These are phyloP conservation scores for Calonectria fujianensis DNA, from an alignment of 2,329 filamentous ascomycete species.

Conservation along the genomic window DNA sequence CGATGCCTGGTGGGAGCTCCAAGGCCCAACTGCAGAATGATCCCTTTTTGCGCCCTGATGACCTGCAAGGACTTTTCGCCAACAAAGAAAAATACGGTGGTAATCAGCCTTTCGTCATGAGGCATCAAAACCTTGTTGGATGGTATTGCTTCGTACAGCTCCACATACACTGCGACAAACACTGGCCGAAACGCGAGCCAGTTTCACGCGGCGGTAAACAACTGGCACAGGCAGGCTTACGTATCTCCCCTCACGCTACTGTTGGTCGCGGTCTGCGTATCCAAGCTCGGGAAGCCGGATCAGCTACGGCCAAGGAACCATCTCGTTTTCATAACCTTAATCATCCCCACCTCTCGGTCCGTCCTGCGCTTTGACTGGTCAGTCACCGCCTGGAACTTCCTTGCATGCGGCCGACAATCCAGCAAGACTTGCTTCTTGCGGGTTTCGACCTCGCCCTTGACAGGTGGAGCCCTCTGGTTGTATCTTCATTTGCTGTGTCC, in stretches of 20 bases:
- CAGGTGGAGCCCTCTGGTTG: slow-evolving; percentile 13
- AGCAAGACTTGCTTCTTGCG: neutral
- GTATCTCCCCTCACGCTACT: neutral
- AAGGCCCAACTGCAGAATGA: neutral
- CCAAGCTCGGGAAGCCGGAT: neutral
- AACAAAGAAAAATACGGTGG: slow-evolving; percentile 3
- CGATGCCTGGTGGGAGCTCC: slow-evolving; percentile 28
- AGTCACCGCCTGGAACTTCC: slow-evolving; percentile 14
- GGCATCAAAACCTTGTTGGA: slow-evolving; percentile 23
- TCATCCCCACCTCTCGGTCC: slow-evolving; percentile 1
- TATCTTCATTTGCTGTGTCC: slow-evolving; percentile 16
- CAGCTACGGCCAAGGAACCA: slow-evolving; percentile 1
- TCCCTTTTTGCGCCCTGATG: neutral
- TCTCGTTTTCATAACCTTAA: slow-evolving; percentile 31
- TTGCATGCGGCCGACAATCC: slow-evolving; percentile 6
- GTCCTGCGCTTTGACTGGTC: slow-evolving; percentile 31
- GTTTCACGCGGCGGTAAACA: slow-evolving; percentile 24
- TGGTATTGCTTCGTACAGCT: slow-evolving; percentile 35
- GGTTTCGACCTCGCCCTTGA: slow-evolving; percentile 27
- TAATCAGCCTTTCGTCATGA: neutral
- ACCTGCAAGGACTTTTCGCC: slow-evolving; percentile 11
- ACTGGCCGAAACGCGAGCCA: slow-evolving; percentile 7
- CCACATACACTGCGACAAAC: slow-evolving; percentile 21
- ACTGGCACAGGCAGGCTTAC: neutral
- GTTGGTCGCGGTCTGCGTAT: neutral